Evolutionary conservation across 148 eudicot genomes (phyloP).

Genomic region (Polygonum maritimum): DNA sequence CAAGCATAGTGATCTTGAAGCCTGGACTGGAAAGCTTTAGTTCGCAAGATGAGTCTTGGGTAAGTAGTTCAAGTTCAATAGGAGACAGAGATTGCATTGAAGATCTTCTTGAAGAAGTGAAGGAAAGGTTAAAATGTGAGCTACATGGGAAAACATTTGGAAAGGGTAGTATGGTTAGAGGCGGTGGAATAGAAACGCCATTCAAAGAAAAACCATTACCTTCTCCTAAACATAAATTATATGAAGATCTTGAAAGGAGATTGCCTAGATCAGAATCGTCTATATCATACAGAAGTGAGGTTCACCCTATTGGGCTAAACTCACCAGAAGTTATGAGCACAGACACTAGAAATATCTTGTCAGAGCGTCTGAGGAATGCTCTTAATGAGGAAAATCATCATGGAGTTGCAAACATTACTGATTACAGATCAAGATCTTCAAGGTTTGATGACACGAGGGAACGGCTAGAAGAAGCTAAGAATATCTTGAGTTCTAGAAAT

Average conservation of each 20-base stretch:
- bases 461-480: slow-evolving; percentile 29
- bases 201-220: slow-evolving; percentile 55
- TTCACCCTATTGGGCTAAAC: slow-evolving; percentile 28
- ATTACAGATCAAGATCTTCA: slow-evolving; percentile 25
- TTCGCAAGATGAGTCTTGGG: slow-evolving; percentile 61
- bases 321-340: slow-evolving; percentile 57
- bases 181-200: slow-evolving; percentile 87
- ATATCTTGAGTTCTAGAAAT: slow-evolving; percentile 26
- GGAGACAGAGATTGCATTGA: slow-evolving; percentile 73
- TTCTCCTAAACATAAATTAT: slow-evolving; percentile 42
- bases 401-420: slow-evolving; percentile 16
- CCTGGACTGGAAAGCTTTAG: slow-evolving; percentile 64
- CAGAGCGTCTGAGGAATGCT: slow-evolving; percentile 63
- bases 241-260: slow-evolving; percentile 38
- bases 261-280: slow-evolving; percentile 68
- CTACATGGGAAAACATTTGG: slow-evolving; percentile 46
- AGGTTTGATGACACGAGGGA: slow-evolving; percentile 26
- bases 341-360: slow-evolving; percentile 43
- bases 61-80: slow-evolving; percentile 54
- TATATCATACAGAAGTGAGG: slow-evolving; percentile 62
- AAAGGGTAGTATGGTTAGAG: slow-evolving; percentile 50
- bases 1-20: slow-evolving; percentile 74
- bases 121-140: slow-evolving; percentile 64
- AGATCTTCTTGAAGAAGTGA: slow-evolving; percentile 96
- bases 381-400: slow-evolving; percentile 34